phyloP scores from a whole-genome alignment of 768 basidiomycete species.

The Termitomyces eurrhizus region DNA sequence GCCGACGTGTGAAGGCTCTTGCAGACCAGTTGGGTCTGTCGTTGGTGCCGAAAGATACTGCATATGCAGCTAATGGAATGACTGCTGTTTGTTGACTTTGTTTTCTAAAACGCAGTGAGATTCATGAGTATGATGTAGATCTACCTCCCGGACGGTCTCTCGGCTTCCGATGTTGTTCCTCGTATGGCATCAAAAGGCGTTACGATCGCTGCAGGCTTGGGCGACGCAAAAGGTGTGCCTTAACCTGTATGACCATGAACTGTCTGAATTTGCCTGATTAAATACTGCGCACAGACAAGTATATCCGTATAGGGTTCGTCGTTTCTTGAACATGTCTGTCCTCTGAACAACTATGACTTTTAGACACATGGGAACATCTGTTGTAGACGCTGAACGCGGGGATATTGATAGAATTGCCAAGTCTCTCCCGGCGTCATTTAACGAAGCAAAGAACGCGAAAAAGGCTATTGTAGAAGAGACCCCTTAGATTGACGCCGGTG shows the following conservation, averaged over 20 bases:
- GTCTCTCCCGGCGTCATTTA: conserved; percentile 49
- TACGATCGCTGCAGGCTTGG: conserved; percentile 77
- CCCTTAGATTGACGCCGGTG: not conserved
- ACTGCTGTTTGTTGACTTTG: conserved; percentile 50
- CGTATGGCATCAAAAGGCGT: conserved; percentile 62
- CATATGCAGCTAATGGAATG: conserved; percentile 81
- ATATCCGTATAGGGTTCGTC: conserved; percentile 73
- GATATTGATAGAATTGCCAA: conserved; percentile 66
- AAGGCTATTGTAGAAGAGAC: conserved; percentile 9
- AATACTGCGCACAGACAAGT: conserved; percentile 45
- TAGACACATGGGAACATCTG: conserved; percentile 86
- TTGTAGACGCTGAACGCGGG: conserved; percentile 56
- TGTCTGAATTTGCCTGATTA: not conserved
- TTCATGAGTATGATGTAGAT: conserved; percentile 29
- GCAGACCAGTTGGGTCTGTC: conserved; percentile 62
- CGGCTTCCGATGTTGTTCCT: conserved; percentile 64
- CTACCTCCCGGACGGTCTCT: conserved; percentile 72
- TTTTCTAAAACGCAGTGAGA: not conserved
- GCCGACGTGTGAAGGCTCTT: conserved; percentile 58
- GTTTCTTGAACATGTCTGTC: not conserved
- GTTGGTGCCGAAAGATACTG: conserved; percentile 53
- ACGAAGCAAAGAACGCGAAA: conserved; percentile 21
- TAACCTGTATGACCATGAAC: not conserved
- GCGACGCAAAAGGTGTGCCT: conserved; percentile 59
- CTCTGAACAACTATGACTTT: conserved; percentile 2